Conservation (phyloP, 257 asterid species). For the Ehretia macrophylla region DNA sequence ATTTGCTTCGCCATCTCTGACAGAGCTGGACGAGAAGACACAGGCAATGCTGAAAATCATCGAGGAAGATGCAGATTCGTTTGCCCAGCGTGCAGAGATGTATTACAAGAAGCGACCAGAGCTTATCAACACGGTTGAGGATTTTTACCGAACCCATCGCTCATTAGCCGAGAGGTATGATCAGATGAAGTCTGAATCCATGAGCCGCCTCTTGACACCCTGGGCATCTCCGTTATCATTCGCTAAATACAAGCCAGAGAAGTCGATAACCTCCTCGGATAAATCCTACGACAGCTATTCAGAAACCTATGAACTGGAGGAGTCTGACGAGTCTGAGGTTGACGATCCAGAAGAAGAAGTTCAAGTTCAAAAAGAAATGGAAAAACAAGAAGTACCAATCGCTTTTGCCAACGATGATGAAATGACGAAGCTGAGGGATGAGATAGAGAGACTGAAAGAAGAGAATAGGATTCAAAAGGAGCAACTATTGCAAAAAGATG, state of each 20-base stretch:
- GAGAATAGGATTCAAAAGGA: slow-evolving; percentile 41
- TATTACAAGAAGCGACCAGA: slow-evolving; percentile 75
- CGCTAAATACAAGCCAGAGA: slow-evolving; percentile 40
- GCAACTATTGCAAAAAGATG: slow-evolving; percentile 54
- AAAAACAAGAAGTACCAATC: slow-evolving; percentile 21
- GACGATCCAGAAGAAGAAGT: slow-evolving; percentile 62
- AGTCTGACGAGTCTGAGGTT: slow-evolving; percentile 55
- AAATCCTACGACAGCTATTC: slow-evolving; percentile 66
- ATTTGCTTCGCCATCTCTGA: background rate
- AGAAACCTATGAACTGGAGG: slow-evolving; percentile 52
- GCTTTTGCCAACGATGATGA: slow-evolving; percentile 16
- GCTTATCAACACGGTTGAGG: slow-evolving; percentile 69
- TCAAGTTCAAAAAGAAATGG: slow-evolving; percentile 5
- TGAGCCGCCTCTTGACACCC: slow-evolving; percentile 40
- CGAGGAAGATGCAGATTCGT: slow-evolving; percentile 76
- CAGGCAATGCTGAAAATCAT: slow-evolving; percentile 54
- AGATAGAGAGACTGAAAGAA: slow-evolving; percentile 40
- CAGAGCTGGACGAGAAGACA: slow-evolving; percentile 63
- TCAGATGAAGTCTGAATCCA: slow-evolving; percentile 43
- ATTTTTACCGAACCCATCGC: slow-evolving; percentile 63
- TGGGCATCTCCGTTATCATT: slow-evolving; percentile 49
- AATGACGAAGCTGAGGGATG: slow-evolving; percentile 34
- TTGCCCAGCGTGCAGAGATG: slow-evolving; percentile 75
- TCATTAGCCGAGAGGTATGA: slow-evolving; percentile 65
- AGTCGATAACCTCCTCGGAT: slow-evolving; percentile 34